Evolutionary conservation across 495 filamentous ascomycete genomes (phyloP).

Genomic region (Friedmanniomyces simplex): DNA sequence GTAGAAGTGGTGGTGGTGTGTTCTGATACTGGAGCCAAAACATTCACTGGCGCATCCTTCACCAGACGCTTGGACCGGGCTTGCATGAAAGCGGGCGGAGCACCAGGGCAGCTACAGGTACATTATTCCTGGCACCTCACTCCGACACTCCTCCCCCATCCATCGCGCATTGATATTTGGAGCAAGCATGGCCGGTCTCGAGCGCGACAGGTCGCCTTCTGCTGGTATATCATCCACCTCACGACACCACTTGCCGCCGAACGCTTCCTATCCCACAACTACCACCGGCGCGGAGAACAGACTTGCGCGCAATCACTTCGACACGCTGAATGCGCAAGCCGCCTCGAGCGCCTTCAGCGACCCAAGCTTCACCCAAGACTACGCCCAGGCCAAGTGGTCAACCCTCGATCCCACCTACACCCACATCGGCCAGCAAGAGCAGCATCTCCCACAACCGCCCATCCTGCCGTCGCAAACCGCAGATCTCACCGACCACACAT

Average conservation of each 20-base stretch:
- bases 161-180: background rate
- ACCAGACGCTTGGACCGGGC: too few species aligned
- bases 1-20: too few species aligned
- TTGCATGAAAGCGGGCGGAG: too few species aligned
- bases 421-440: slow-evolving; percentile 9
- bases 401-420: slow-evolving; percentile 7
- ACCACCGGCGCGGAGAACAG: background rate
- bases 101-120: too few species aligned
- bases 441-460: slow-evolving; percentile 18
- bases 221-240: slow-evolving; percentile 31
- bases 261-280: slow-evolving; percentile 10
- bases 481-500: slow-evolving; percentile 17
- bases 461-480: slow-evolving; percentile 20
- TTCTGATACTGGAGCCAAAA: too few species aligned
- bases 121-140: too few species aligned
- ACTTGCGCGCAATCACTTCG: slow-evolving; percentile 13
- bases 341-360: slow-evolving; percentile 10
- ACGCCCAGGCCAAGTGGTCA: slow-evolving; percentile 4
- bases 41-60: too few species aligned
- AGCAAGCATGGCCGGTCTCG: background rate
- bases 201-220: slow-evolving; percentile 4
- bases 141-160: background rate
- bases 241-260: slow-evolving; percentile 25
- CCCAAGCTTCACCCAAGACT: slow-evolving; percentile 12
- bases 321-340: slow-evolving; percentile 8